Evolutionary conservation across 1,284 basidiomycete species (phyloP).

Genomic region (Vanrija sp.): DNA sequence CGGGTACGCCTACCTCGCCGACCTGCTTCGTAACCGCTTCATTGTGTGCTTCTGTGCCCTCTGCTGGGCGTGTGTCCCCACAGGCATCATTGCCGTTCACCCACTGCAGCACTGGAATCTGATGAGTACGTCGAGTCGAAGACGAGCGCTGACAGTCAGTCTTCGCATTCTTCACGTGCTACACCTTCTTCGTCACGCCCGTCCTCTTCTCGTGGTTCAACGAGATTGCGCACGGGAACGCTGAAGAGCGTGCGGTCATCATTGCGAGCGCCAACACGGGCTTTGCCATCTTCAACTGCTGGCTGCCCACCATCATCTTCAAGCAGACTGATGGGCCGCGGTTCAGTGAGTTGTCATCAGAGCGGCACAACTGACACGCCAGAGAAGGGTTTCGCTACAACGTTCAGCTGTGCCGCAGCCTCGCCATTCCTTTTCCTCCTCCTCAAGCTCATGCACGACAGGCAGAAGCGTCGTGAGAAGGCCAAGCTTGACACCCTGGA

Average conservation of each 20-base stretch:
- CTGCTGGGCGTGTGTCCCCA: constrained; percentile 34
- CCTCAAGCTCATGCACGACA: no score
- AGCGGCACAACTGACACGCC: no score
- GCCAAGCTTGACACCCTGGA: no score
- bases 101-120: not conserved
- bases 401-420: constrained; percentile 5
- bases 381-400: constrained; percentile 12
- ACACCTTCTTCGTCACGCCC: constrained; percentile 39
- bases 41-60: no score
- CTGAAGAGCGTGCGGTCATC: constrained; percentile 37
- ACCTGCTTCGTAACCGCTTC: constrained; percentile 21
- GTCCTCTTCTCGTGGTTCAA: constrained; percentile 35
- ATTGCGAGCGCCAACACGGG: constrained; percentile 24
- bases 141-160: constrained; percentile 22
- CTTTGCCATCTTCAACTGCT: constrained; percentile 8
- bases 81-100: constrained; percentile 24
- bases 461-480: no score
- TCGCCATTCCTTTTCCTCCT: not conserved
- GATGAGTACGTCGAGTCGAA: no score
- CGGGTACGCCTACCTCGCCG: constrained; percentile 23
- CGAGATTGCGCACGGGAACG: constrained; percentile 23
- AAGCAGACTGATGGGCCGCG: constrained; percentile 11
- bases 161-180: constrained; percentile 25
- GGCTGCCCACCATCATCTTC: constrained; percentile 6
- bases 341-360: not conserved